phyloP scores from a whole-genome alignment of 78 protist genomes.

The Bodo saltans region DNA sequence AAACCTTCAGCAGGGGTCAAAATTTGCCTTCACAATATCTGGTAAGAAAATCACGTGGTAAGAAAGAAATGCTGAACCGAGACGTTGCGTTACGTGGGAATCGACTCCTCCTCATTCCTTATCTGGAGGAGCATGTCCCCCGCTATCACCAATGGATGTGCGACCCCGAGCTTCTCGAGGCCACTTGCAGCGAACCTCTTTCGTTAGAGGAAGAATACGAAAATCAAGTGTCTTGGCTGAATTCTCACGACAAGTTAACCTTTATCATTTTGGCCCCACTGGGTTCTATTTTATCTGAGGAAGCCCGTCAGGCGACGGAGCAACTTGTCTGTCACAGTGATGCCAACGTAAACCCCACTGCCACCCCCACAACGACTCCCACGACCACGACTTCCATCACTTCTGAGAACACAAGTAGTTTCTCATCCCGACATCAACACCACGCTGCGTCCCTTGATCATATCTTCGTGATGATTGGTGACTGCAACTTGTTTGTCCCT shows the following conservation, averaged over 20 bases:
- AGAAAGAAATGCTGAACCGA: not conserved
- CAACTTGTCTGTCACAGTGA: too few species aligned
- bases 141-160: slow-evolving; percentile 83
- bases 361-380: not conserved
- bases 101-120: slow-evolving; percentile 74
- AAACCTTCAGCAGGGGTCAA: too few species aligned
- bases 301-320: too few species aligned
- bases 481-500: slow-evolving; percentile 69
- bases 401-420: not conserved
- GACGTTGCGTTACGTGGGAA: not conserved
- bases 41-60: too few species aligned
- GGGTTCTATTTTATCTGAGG: too few species aligned
- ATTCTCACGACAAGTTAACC: slow-evolving; percentile 53
- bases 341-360: not conserved
- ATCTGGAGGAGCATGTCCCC: slow-evolving; percentile 61
- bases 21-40: too few species aligned
- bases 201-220: slow-evolving; percentile 73
- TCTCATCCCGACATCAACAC: too few species aligned
- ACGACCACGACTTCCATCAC: slow-evolving; percentile 31
- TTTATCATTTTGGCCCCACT: slow-evolving; percentile 29
- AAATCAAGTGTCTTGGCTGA: slow-evolving; percentile 78
- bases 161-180: slow-evolving; percentile 42
- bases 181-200: slow-evolving; percentile 72
- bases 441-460: too few species aligned
- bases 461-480: slow-evolving; percentile 66